phyloP scores from a whole-genome alignment of 495 filamentous ascomycete species.

The Lepraria neglecta region DNA sequence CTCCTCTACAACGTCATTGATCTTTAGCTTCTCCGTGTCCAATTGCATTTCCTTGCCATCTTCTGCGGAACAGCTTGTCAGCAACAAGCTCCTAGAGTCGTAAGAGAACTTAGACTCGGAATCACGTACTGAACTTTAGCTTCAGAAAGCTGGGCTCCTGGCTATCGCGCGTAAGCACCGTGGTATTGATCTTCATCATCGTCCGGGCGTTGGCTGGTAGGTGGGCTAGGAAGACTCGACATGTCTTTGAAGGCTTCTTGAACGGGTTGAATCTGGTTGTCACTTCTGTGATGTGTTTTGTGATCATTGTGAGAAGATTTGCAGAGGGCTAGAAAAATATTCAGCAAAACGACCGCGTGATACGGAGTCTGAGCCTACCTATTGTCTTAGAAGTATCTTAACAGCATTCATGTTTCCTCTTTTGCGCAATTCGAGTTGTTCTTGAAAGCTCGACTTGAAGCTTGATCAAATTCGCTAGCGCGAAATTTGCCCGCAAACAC shows the following conservation, averaged over 20 bases:
- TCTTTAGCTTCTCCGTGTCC: constrained; percentile 80
- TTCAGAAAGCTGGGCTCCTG: constrained; percentile 54
- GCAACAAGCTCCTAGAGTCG: not conserved
- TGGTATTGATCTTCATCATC: constrained; percentile 69
- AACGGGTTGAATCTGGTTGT: constrained; percentile 89
- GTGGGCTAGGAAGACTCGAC: constrained; percentile 75
- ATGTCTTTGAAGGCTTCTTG: constrained; percentile 64
- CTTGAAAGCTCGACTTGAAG: not conserved
- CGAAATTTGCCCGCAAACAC: constrained; percentile 15
- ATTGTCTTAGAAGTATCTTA: no score
- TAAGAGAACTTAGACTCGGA: not conserved
- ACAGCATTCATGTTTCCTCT: no score
- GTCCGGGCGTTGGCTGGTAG: constrained; percentile 75
- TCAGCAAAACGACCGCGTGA: not conserved
- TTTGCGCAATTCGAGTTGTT: not conserved
- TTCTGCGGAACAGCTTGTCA: constrained; percentile 20
- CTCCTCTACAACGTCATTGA: constrained; percentile 82
- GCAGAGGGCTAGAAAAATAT: not conserved
- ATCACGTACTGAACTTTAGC: constrained; percentile 74
- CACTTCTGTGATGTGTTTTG: constrained; percentile 76
- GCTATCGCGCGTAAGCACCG: constrained; percentile 60
- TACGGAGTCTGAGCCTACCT: no score
- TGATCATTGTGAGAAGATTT: constrained; percentile 59
- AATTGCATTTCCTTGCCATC: constrained; percentile 43
- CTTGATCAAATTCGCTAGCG: constrained; percentile 22